Percentiles rank a stretch among this genome's conserved stretches.
Evolutionary conservation across 1,284 basidiomycete species (phyloP).

Genomic region (Irpex sp.): DNA sequence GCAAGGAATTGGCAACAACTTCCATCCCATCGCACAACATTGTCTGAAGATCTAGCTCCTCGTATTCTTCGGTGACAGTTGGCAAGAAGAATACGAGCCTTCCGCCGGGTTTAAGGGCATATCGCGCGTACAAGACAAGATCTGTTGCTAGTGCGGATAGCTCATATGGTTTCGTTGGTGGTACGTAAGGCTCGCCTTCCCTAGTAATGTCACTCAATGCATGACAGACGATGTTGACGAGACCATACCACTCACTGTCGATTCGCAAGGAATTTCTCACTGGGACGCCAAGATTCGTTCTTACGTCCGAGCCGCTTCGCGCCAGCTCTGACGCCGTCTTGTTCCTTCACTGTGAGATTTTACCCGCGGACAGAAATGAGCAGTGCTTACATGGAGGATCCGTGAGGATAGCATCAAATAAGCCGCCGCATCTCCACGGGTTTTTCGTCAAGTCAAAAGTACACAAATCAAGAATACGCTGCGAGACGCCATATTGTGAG

Average conservation of each 20-base stretch:
- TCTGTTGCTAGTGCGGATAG: constrained; percentile 88
- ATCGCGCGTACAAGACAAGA: constrained; percentile 86
- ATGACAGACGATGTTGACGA: background rate
- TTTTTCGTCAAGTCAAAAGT: constrained; percentile 93
- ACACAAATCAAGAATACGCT: constrained; percentile 85
- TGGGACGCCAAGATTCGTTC: constrained; percentile 29
- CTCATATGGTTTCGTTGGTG: constrained; percentile 93
- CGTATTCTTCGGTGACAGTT: constrained; percentile 91
- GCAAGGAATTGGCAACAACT: constrained; percentile 89
- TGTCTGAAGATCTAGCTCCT: constrained; percentile 83
- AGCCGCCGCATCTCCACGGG: constrained; percentile 88
- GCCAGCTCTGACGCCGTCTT: constrained; percentile 95
- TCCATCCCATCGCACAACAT: constrained; percentile 90
- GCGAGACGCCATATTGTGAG: constrained; percentile 84
- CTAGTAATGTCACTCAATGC: constrained; percentile 30
- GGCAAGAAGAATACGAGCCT: constrained; percentile 96
- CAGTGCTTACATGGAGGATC: constrained; percentile 87
- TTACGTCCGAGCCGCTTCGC: constrained; percentile 93
- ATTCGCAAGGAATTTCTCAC: constrained; percentile 14
- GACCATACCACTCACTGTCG: constrained; percentile 31
- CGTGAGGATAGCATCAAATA: constrained; percentile 96
- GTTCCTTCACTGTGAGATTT: background rate
- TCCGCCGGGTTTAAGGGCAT: constrained; percentile 88
- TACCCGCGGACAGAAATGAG: background rate
- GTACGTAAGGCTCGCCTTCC: constrained; percentile 78